A percentile compares a stretch with the other conserved stretches of the same genome.
phyloP scores from a whole-genome alignment of 345 rosid species.

The Brassica carinata region DNA sequence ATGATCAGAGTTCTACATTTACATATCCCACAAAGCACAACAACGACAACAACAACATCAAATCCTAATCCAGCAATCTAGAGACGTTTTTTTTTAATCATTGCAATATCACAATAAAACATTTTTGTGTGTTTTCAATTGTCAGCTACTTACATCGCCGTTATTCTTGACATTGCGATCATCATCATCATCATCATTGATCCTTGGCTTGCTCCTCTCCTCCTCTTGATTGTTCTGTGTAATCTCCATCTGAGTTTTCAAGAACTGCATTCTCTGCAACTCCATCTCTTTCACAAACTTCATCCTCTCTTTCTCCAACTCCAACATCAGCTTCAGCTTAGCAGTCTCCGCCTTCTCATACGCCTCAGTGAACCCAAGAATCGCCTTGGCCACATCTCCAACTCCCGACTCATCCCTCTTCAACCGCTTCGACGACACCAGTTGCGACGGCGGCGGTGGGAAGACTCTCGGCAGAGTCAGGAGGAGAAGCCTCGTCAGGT shows the following conservation, averaged over 20 bases:
- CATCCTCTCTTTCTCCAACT: constrained; percentile 94
- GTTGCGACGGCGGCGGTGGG: constrained; percentile 38
- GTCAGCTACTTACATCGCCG: constrained; percentile 46
- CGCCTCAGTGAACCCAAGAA: constrained; percentile 69
- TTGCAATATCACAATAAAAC: constrained; percentile 16
- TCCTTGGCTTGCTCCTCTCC: constrained; percentile 26
- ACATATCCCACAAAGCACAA: constrained; percentile 33
- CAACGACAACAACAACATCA: background rate
- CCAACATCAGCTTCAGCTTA: constrained; percentile 74
- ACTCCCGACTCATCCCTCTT: constrained; percentile 38
- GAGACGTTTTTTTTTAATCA: constrained; percentile 7
- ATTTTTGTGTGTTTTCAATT: constrained; percentile 16
- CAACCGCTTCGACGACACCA: constrained; percentile 28
- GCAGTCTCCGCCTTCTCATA: constrained; percentile 88
- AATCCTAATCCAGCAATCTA: constrained; percentile 30
- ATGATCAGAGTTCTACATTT: constrained; percentile 31
- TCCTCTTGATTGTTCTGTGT: constrained; percentile 54
- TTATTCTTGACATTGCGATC: constrained; percentile 28
- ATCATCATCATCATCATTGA: constrained; percentile 13
- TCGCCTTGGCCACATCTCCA: constrained; percentile 63
- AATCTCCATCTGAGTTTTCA: constrained; percentile 85
- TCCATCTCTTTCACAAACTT: constrained; percentile 88
- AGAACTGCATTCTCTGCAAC: constrained; percentile 90
- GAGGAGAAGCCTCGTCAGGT: constrained; percentile 19
- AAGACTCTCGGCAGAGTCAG: constrained; percentile 50